Conservation (phyloP, 345 rosid species). For the Eutrema japonicum region DNA sequence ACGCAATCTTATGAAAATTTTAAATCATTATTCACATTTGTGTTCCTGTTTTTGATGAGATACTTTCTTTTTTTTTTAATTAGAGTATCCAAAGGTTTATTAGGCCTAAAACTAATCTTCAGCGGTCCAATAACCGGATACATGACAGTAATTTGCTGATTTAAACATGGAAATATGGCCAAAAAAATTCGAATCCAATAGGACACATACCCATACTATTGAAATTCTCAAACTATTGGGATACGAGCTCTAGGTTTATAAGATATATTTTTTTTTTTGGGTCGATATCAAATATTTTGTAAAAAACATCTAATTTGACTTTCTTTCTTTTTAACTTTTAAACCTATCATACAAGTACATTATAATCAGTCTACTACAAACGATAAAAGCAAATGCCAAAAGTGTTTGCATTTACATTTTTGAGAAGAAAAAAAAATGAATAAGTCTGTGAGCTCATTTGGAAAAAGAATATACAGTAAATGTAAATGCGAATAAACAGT, state of each 20-base stretch:
- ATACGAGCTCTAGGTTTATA: too few species aligned
- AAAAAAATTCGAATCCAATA: too few species aligned
- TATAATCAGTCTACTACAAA: not conserved
- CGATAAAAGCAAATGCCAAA: not conserved
- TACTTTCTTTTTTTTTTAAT: not conserved
- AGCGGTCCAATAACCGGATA: too few species aligned
- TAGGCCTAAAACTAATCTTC: too few species aligned
- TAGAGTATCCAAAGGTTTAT: too few species aligned
- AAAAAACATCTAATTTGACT: not conserved
- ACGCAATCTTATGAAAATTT: not conserved
- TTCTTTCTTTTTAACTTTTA: too few species aligned
- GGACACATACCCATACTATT: too few species aligned
- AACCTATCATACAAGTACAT: not conserved
- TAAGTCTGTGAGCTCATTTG: not conserved
- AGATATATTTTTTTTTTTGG: too few species aligned
- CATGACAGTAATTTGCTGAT: too few species aligned
- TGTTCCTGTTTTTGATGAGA: constrained; percentile 19
- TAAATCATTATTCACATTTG: not conserved
- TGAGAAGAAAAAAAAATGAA: not conserved
- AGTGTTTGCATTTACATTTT: not conserved
- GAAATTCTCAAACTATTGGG: too few species aligned
- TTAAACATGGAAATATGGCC: too few species aligned
- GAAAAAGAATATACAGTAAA: not conserved
- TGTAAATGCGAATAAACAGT: not conserved
- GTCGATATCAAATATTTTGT: not conserved